phyloP scores from a whole-genome alignment of 345 rosid genomes.

The Murraya koenigii region DNA sequence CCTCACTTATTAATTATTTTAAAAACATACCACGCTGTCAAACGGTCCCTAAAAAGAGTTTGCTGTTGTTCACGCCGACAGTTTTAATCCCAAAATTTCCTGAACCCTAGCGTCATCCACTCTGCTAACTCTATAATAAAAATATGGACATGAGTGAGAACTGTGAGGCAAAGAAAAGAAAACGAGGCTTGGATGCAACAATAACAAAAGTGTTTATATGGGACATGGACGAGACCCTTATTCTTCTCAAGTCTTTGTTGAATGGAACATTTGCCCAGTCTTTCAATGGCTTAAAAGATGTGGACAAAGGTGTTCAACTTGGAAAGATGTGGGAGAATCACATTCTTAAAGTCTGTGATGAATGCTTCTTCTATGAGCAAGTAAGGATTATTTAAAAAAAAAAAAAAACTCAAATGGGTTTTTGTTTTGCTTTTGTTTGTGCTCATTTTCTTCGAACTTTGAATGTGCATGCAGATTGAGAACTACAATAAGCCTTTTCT shows the following conservation, averaged over 20 bases:
- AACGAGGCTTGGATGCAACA: conserved; percentile 18
- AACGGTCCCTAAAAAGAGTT: too few relatives aligned
- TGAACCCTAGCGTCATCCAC: too few relatives aligned
- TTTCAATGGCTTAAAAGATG: conserved; percentile 58
- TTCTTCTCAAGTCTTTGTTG: conserved; percentile 78
- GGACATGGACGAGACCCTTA: conserved; percentile 97
- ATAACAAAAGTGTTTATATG: conserved; percentile 63
- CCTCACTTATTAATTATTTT: too few relatives aligned
- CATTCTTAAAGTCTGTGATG: conserved; percentile 70
- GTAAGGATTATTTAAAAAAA: too few relatives aligned
- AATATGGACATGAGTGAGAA: too few relatives aligned
- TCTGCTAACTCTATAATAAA: too few relatives aligned
- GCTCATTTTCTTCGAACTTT: conserved; percentile 2
- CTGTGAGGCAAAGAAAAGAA: too few relatives aligned
- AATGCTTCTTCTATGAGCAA: conserved; percentile 73
- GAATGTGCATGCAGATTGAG: conserved; percentile 54
- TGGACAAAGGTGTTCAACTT: conserved; percentile 59
- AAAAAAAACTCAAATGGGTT: not conserved
- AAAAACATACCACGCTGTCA: too few relatives aligned
- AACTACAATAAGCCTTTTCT: conserved; percentile 74
- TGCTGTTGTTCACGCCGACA: too few relatives aligned
- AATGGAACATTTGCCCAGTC: conserved; percentile 60
- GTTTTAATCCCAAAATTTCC: too few relatives aligned
- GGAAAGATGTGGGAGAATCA: conserved; percentile 82
- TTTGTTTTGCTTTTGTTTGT: not conserved